A percentile compares a stretch with the other conserved stretches of the same genome.
Evolutionary conservation across 768 basidiomycete genomes (phyloP).

Genomic region (Serpula lacrymans): DNA sequence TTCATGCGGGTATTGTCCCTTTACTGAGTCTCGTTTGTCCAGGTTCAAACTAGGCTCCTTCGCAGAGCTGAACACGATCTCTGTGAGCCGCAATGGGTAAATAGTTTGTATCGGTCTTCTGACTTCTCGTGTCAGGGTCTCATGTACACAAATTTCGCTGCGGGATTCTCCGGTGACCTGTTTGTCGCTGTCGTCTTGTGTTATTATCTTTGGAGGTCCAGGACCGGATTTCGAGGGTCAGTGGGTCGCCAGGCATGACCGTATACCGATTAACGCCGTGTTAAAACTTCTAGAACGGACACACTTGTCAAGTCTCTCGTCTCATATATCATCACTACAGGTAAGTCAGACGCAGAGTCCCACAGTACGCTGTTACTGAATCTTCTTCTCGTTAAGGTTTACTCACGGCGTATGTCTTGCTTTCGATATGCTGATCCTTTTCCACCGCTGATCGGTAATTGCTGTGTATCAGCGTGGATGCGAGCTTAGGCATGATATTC

Average conservation of each 20-base stretch:
- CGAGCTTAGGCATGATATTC: slow-evolving; percentile 40
- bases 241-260: neutral
- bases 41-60: slow-evolving; percentile 41
- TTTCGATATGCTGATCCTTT: neutral
- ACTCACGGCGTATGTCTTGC: slow-evolving; percentile 31
- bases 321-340: slow-evolving; percentile 53
- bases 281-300: slow-evolving; percentile 40
- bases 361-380: neutral
- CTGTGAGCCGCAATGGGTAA: slow-evolving; percentile 26
- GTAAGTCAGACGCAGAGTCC: slow-evolving; percentile 27
- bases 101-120: neutral
- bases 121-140: slow-evolving; percentile 31
- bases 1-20: neutral
- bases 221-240: slow-evolving; percentile 51
- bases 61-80: slow-evolving; percentile 33
- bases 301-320: slow-evolving; percentile 46
- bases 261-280: neutral
- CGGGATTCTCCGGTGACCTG: slow-evolving; percentile 47
- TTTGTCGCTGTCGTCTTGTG: slow-evolving; percentile 48
- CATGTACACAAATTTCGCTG: slow-evolving; percentile 51
- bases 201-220: slow-evolving; percentile 43
- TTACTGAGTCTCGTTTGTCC: neutral
- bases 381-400: slow-evolving; percentile 33
- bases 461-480: slow-evolving; percentile 39
- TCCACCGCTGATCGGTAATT: neutral